A percentile compares a stretch with the other conserved stretches of the same genome.
Evolutionary conservation across 345 rosid genomes (phyloP).

Genomic region (Mallotus nudiflorus): DNA sequence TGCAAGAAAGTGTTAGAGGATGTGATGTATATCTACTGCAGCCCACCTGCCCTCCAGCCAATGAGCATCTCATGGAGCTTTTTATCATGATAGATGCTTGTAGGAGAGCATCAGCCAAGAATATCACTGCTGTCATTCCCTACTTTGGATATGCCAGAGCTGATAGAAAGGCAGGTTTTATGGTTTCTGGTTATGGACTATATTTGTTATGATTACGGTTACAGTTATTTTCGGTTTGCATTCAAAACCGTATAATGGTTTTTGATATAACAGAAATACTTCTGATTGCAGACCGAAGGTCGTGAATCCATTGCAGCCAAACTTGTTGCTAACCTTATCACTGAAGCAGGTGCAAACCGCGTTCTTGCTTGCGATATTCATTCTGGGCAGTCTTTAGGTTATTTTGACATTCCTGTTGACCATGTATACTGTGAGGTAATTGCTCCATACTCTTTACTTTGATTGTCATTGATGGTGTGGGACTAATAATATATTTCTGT

Average conservation of each 20-base stretch:
- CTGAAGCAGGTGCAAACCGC: slow-evolving; percentile 95
- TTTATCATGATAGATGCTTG: slow-evolving; percentile 95
- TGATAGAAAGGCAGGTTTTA: slow-evolving; percentile 72
- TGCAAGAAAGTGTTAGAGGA: slow-evolving; percentile 96
- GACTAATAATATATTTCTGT: background rate
- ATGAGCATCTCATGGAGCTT: slow-evolving; percentile 96
- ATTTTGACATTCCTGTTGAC: slow-evolving; percentile 95
- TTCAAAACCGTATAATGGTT: too few relatives aligned
- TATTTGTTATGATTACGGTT: background rate
- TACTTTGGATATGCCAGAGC: slow-evolving; percentile 98
- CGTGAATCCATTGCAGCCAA: slow-evolving; percentile 97
- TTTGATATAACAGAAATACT: too few relatives aligned
- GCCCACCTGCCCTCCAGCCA: slow-evolving; percentile 94
- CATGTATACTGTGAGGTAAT: slow-evolving; percentile 91
- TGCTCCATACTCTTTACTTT: background rate
- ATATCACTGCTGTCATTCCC: slow-evolving; percentile 91
- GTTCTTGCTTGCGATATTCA: slow-evolving; percentile 98
- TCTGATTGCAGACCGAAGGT: slow-evolving; percentile 70
- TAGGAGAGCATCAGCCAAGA: slow-evolving; percentile 90
- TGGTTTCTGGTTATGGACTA: background rate
- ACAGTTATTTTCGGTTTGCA: too few relatives aligned
- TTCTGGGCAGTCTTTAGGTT: slow-evolving; percentile 98
- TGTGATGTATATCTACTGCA: slow-evolving; percentile 90
- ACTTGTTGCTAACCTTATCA: slow-evolving; percentile 88
- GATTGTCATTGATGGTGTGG: background rate